Percentiles rank a stretch among this genome's conserved stretches.
phyloP scores from a whole-genome alignment of 179 eudicot genomes.

The Silene noctiflora region DNA sequence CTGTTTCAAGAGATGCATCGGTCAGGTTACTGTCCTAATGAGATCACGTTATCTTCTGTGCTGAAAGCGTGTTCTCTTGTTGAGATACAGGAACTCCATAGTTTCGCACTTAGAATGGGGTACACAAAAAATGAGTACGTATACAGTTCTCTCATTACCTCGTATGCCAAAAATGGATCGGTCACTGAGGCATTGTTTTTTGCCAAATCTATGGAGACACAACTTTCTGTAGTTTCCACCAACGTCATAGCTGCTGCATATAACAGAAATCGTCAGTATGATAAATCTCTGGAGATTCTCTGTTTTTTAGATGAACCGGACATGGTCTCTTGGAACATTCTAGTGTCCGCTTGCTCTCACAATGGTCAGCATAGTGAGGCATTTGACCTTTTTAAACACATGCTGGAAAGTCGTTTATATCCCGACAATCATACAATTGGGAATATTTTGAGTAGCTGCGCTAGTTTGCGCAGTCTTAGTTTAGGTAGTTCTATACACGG shows the following conservation, averaged over 20 bases:
- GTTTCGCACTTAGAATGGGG: conserved; percentile 50
- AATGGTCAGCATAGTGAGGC: conserved; percentile 59
- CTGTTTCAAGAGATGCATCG: conserved; percentile 52
- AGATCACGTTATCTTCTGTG: conserved; percentile 53
- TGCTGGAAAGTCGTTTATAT: conserved; percentile 39
- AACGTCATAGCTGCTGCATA: conserved; percentile 69
- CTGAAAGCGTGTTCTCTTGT: conserved; percentile 38
- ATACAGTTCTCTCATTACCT: conserved; percentile 50
- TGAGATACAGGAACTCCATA: conserved; percentile 58
- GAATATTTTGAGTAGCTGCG: conserved; percentile 56
- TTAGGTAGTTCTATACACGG: conserved; percentile 70
- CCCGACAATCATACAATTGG: conserved; percentile 61
- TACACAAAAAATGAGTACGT: conserved; percentile 45
- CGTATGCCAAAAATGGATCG: conserved; percentile 53
- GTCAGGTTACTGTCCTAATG: conserved; percentile 36
- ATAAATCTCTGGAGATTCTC: conserved; percentile 59
- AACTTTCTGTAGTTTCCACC: conserved; percentile 41
- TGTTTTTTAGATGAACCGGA: conserved; percentile 55
- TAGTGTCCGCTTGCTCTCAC: conserved; percentile 65
- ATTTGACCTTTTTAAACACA: conserved; percentile 58
- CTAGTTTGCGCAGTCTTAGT: conserved; percentile 51
- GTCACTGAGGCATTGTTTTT: conserved; percentile 49
- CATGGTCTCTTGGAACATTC: conserved; percentile 61
- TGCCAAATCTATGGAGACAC: conserved; percentile 27
- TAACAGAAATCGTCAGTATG: conserved; percentile 51